Percentiles rank a stretch among this genome's conserved stretches.
phyloP scores from a whole-genome alignment of 306 rosid species.

The Malus sieversii region DNA sequence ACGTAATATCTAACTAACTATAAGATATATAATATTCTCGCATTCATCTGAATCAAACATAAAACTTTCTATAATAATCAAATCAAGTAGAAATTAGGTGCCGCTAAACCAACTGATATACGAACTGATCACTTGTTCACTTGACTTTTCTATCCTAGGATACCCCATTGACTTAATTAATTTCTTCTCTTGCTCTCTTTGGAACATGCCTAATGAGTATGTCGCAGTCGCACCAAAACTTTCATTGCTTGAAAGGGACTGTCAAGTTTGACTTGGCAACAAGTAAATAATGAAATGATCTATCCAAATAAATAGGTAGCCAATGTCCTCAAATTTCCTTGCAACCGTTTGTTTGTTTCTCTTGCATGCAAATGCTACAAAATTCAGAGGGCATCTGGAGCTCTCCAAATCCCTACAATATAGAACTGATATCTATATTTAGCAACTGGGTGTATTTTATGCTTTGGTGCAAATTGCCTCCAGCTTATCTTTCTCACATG shows the following conservation, averaged over 20 bases:
- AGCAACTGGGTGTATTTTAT: background rate
- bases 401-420: background rate
- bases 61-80: background rate
- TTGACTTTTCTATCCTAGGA: constrained; percentile 13
- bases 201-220: background rate
- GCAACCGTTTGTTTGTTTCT: too few species aligned
- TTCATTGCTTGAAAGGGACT: background rate
- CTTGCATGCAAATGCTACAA: background rate
- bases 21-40: too few species aligned
- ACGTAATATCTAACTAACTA: too few species aligned
- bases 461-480: background rate
- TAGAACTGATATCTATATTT: background rate
- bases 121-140: background rate
- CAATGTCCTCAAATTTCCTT: background rate
- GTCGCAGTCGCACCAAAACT: background rate
- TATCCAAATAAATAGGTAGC: background rate
- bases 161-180: constrained; percentile 1
- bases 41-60: background rate
- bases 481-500: background rate
- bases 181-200: background rate
- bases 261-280: background rate
- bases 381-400: background rate
- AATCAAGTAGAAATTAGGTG: background rate
- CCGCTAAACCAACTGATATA: background rate
- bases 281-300: background rate